Evolutionary conservation across 371 early-diverging fungal species (phyloP).

Genomic region (Lichtheimia ornata): DNA sequence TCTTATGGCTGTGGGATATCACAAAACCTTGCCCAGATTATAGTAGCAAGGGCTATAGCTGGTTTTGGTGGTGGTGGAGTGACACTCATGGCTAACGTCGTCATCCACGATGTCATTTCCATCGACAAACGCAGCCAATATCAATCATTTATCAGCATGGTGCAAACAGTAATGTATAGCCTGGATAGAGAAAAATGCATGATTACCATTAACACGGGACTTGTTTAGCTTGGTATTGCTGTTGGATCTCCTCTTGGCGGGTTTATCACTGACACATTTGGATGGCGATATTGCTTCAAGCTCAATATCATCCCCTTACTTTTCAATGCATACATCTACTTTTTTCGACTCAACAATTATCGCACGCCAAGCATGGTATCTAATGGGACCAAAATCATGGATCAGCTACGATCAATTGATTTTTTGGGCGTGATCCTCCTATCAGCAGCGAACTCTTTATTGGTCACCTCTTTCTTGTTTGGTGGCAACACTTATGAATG

Average conservation of each 20-base stretch:
- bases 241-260: constrained; percentile 49
- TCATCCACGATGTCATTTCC: constrained; percentile 31
- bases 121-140: constrained; percentile 32
- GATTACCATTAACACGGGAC: not conserved
- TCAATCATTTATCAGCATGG: constrained; percentile 37
- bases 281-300: constrained; percentile 74
- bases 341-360: constrained; percentile 26
- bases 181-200: not conserved
- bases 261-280: constrained; percentile 51
- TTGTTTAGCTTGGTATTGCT: constrained; percentile 21
- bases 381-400: constrained; percentile 5
- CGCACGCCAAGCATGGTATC: not conserved
- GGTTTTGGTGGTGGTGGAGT: constrained; percentile 82
- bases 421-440: constrained; percentile 58
- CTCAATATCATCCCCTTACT: constrained; percentile 65
- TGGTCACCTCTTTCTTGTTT: constrained; percentile 60
- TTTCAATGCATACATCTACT: constrained; percentile 31
- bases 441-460: constrained; percentile 52
- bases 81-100: not conserved
- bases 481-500: constrained; percentile 61
- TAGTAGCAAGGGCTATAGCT: constrained; percentile 71
- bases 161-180: constrained; percentile 23
- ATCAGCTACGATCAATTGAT: constrained; percentile 55
- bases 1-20: constrained; percentile 60
- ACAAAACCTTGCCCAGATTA: constrained; percentile 61